These are phyloP conservation scores for Raffaelea albimanens DNA, from an alignment of 2,329 filamentous ascomycete species.

Conservation along the genomic window DNA sequence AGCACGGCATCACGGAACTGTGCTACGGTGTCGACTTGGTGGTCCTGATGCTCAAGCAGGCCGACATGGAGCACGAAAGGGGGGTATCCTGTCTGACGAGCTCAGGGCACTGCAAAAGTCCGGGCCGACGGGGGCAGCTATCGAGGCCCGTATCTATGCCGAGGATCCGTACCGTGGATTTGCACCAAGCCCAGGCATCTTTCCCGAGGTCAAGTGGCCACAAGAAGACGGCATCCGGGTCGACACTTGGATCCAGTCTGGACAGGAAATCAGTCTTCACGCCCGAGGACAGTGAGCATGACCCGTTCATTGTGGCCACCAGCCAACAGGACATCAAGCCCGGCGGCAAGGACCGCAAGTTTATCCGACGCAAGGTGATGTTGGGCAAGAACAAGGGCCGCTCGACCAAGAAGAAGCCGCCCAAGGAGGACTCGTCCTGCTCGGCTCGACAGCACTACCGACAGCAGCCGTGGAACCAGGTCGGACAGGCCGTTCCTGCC, in stretches of 20 bases:
- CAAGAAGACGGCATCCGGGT: conserved; percentile 38
- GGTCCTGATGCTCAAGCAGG: conserved; percentile 32
- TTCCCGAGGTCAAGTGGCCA: conserved; percentile 50
- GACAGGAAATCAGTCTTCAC: conserved; percentile 17
- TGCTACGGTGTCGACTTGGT: conserved; percentile 68
- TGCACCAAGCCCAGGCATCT: conserved; percentile 46
- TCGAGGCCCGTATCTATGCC: conserved; percentile 29
- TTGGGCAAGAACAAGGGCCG: too few species aligned
- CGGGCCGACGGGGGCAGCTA: background rate
- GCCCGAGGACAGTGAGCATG: too few species aligned
- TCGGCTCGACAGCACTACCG: too few species aligned
- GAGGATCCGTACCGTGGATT: conserved; percentile 49
- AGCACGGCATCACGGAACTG: conserved; percentile 72
- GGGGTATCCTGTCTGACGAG: conserved; percentile 9
- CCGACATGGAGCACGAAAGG: conserved; percentile 18
- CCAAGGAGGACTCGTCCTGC: too few species aligned
- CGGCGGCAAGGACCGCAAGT: too few species aligned
- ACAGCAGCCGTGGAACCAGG: too few species aligned
- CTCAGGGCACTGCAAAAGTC: background rate
- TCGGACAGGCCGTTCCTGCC: too few species aligned
- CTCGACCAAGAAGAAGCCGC: too few species aligned
- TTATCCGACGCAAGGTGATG: too few species aligned
- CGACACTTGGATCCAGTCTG: conserved; percentile 55
- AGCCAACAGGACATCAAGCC: too few species aligned
- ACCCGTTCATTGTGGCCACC: too few species aligned